Conservation (phyloP, 1,284 basidiomycete species). For the Crepidotus sp. region DNA sequence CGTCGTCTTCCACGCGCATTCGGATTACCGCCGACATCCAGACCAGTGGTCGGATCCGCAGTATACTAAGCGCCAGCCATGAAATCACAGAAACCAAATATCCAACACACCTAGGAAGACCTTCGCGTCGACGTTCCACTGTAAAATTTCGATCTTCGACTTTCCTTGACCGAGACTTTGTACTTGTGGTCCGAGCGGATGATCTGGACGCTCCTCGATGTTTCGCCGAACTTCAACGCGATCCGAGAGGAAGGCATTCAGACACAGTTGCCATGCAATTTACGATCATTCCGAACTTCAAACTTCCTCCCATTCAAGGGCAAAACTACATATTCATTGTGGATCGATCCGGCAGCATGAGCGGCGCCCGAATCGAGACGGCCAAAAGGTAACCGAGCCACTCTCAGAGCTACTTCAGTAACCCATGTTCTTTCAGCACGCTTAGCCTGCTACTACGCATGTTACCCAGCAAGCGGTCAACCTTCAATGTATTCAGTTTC, state of each 20-base stretch:
- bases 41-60: slow-evolving; percentile 32
- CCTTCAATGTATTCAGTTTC: slow-evolving; percentile 47
- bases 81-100: slow-evolving; percentile 26
- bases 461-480: slow-evolving; percentile 30
- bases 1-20: slow-evolving; percentile 28
- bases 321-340: slow-evolving; percentile 44
- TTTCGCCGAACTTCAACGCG: slow-evolving; percentile 37
- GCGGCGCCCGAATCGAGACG: slow-evolving; percentile 27
- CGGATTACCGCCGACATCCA: slow-evolving; percentile 37
- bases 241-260: slow-evolving; percentile 17
- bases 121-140: slow-evolving; percentile 34
- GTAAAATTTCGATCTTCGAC: slow-evolving; percentile 29
- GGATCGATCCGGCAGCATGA: slow-evolving; percentile 36
- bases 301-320: slow-evolving; percentile 27
- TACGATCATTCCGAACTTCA: slow-evolving; percentile 42
- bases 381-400: slow-evolving; percentile 24
- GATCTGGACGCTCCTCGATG: slow-evolving; percentile 44
- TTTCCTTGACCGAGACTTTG: slow-evolving; percentile 38
- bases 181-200: slow-evolving; percentile 35
- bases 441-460: slow-evolving; percentile 32
- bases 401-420: not conserved
- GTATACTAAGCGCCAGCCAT: slow-evolving; percentile 36
- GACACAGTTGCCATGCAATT: slow-evolving; percentile 42
- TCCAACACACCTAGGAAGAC: slow-evolving; percentile 25
- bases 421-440: slow-evolving; percentile 17